phyloP scores from a whole-genome alignment of 805 yeast genomes.

The Ogataea parapolymorpha region DNA sequence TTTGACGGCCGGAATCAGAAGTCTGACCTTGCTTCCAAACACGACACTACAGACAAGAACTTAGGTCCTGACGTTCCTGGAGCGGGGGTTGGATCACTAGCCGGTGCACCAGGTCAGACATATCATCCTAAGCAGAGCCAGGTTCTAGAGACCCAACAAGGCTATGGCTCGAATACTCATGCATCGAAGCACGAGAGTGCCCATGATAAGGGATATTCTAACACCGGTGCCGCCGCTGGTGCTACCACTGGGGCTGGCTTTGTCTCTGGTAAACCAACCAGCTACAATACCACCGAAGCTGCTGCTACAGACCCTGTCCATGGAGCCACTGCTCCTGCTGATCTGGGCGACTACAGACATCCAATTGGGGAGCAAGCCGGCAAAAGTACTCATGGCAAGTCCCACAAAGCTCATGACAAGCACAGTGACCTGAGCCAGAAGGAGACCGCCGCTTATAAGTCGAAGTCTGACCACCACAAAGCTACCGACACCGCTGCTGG shows the following conservation, averaged over 20 bases:
- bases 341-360: conserved; percentile 1
- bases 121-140: not conserved
- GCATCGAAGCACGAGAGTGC: not conserved
- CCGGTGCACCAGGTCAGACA: conserved; percentile 3
- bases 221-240: not conserved
- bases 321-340: conserved; percentile 15
- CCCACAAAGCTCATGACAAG: no score
- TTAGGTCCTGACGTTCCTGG: conserved; percentile 1
- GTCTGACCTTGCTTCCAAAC: not conserved
- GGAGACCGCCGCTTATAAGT: no score
- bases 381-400: no score
- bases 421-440: no score
- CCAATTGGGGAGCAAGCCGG: no score
- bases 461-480: not conserved
- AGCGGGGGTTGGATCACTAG: not conserved
- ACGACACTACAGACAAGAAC: not conserved
- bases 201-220: not conserved
- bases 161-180: not conserved
- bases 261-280: not conserved
- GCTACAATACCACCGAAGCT: conserved; percentile 1
- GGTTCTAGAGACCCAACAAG: conserved; percentile 1
- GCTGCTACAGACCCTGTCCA: not conserved
- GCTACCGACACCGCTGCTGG: conserved; percentile 1
- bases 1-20: no score
- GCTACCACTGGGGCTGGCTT: not conserved